Evolutionary conservation across 1,284 basidiomycete species (phyloP), one percentile per base, ranked within the genome.

Genomic region (Ceratobasidium sp.): DNA sequence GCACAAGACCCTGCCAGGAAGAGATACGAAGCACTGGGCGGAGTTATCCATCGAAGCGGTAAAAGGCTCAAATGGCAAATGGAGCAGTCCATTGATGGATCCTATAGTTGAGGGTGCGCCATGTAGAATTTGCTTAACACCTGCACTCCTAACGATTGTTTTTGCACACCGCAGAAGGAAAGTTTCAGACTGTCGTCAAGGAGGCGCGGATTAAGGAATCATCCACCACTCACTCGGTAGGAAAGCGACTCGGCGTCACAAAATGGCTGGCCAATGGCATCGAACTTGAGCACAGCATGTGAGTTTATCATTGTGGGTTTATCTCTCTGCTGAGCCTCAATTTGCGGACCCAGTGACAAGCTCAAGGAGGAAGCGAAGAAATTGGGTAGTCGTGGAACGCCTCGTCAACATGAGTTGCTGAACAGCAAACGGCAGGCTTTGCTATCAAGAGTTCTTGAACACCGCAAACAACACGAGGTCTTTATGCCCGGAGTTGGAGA

Each of bases 251-350:
- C 18, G 58, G 58, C n/a, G 23, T 16, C 21, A 18, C 23, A 1
- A 5, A 21, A 44, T 61, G 58, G 58, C 3, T 61, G 6, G 2
- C 41, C 4, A 41, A 61, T 6, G 58, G 38, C 3, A 61, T 62
- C 16, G 59, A 62, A 18, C 44, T 62, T n/a, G 43, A 62, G n/a
- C 59, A 62, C 46, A 62, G 18, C 44, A 47, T 32, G 44, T 62
- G 7, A 26, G 41, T 57, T 21, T n/a, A 55, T 18, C 14, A 2
- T 14, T 38, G 6, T 38, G 11, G 35, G n/a, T n/a, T 11, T 38
- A 38, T 38, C 35, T 4, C 35, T 38, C 35, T 38, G 4, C 35
- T 38, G 11, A 38, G 4, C 11, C 35, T 5, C 35, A 38, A 4
- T 38, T n/a, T n/a, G n/a, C n/a, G n/a, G n/a, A n/a, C n/a, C 35